Evolutionary conservation across 1,139 yeast genomes (phyloP), one percentile per base, ranked within the genome.

Genomic region (Wickerhamomyces sp.): DNA sequence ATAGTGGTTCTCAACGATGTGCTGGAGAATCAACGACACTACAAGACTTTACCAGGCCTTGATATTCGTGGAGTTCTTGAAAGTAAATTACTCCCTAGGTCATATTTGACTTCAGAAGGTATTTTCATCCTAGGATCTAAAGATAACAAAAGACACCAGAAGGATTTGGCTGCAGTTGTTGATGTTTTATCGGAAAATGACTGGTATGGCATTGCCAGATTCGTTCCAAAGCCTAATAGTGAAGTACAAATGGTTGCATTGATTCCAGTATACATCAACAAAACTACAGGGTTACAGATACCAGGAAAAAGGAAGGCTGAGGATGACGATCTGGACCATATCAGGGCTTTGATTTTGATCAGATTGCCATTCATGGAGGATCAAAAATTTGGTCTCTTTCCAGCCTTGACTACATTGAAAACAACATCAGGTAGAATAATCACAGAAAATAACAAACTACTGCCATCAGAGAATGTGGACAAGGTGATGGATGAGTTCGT

Each of bases 331-430:
- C 23, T 33, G 10, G 37, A 35, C n/a, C 35, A 41, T 19, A 36
- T 39, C 13, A 41, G 59, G 21, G 53, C 54, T 1, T 52, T 75
- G 26, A 49, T 70, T 3, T 45, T 68, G 37, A 57, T 58, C 6
- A 64, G 79, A 28, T 54, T 88, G n/a, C 95, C 96, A 1, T 85
- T 75, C 57, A 70, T 72, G 23, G 95, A 87, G 47, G 96, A 89
- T 53, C 82, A 77, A 45, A 75, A 81, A 43, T 61, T 72, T 12
- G 77, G 83, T 13, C 65, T 66, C 30, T 82, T 84, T 46, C 80
- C 85, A 1, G 61, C 62, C 16, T 56, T 85, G 31, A 55, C 65
- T 1, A 56, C 62, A 5, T 45, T 64, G 15, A 52, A 46, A 19
- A 58, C 62, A 5, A 54, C 62, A 3, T 52, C 58, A 9, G 69